Evolutionary conservation across 495 filamentous ascomycete genomes (phyloP), one percentile per base, ranked within the genome.

Genomic region (Aspergillus coremiiformis): DNA sequence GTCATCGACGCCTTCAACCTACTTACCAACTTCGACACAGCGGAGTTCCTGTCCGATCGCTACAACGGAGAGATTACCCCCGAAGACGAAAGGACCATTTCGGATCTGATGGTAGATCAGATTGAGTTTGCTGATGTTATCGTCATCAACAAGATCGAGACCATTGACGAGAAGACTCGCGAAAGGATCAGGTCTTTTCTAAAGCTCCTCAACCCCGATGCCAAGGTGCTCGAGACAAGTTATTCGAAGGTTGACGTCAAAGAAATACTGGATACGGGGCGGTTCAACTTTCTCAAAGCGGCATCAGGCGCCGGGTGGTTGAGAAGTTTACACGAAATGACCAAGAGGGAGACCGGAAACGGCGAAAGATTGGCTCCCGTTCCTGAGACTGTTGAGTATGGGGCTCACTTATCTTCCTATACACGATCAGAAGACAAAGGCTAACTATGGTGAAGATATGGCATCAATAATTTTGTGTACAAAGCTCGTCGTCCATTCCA

Each of bases 91-190:
- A 71, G 79, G 3, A 81, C 78, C 0, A 79, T 82, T 39, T 80
- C 78, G 11, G 78, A 83, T 47, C 70, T 82, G 2, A 78, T 81
- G 66, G 78, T 81, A 0, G 80, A 83, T 49, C 80, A 83, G 53
- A 79, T 83, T 39, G 80, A 83, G 57, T 83, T 83, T 49, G 78
- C 80, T 5, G 77, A 83, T 46, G 78, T 83, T 2, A 64, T 83
- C 11, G 66, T 83, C 24, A 53, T 82, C 26, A 82, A 83, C 57
- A 83, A 83, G 62, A 68, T 64, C 44, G 72, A 75, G 44, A 72
- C 67, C 0, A 66, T 76, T 6, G 62, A 69, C 22, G 55, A 66
- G 51, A 55, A 66, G 12, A 69, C 65, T 8, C 57, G 65, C 5
- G 48, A 66, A 9, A 66, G 67, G 24, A 75, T 81, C 57, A 53